phyloP scores from a whole-genome alignment of 352 stramenopile species.

The Pythium monospermum region DNA sequence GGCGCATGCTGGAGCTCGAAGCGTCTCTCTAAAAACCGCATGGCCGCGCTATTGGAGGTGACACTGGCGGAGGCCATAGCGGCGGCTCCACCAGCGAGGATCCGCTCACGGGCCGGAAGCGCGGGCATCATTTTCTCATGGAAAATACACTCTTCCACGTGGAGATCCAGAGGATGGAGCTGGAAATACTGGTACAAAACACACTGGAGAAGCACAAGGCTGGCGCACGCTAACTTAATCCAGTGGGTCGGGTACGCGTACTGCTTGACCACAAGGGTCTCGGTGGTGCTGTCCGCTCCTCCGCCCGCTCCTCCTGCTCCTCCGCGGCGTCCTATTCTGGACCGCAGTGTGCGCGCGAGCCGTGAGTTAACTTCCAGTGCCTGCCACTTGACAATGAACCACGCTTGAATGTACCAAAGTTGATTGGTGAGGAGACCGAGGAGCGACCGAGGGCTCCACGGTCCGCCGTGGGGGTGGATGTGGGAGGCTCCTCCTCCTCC shows the following conservation, averaged over 20 bases:
- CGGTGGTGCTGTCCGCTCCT: constrained; percentile 11
- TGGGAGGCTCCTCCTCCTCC: neutral
- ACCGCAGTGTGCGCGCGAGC: constrained; percentile 21
- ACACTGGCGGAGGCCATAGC: neutral
- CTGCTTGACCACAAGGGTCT: constrained; percentile 39
- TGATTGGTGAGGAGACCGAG: constrained; percentile 7
- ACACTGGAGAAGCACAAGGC: constrained; percentile 40
- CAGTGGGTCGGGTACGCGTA: constrained; percentile 66
- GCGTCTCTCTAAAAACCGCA: constrained; percentile 50
- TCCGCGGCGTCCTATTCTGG: no score
- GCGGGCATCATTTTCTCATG: constrained; percentile 38
- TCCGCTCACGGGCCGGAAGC: constrained; percentile 18
- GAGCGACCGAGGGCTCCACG: neutral
- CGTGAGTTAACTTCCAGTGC: constrained; percentile 13
- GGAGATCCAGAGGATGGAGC: constrained; percentile 37
- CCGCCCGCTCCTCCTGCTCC: constrained; percentile 10
- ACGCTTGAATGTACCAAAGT: constrained; percentile 18
- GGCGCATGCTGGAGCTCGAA: constrained; percentile 53
- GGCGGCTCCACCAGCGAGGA: constrained; percentile 18
- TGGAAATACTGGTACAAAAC: constrained; percentile 49
- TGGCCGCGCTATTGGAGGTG: constrained; percentile 21
- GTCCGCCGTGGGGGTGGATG: neutral
- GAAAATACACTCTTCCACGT: constrained; percentile 67
- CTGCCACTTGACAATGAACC: constrained; percentile 21
- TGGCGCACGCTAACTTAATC: constrained; percentile 51